Percentiles rank a stretch among this genome's conserved stretches.
phyloP scores from a whole-genome alignment of 2,329 filamentous ascomycete species.

The Rhinocladiella similis region DNA sequence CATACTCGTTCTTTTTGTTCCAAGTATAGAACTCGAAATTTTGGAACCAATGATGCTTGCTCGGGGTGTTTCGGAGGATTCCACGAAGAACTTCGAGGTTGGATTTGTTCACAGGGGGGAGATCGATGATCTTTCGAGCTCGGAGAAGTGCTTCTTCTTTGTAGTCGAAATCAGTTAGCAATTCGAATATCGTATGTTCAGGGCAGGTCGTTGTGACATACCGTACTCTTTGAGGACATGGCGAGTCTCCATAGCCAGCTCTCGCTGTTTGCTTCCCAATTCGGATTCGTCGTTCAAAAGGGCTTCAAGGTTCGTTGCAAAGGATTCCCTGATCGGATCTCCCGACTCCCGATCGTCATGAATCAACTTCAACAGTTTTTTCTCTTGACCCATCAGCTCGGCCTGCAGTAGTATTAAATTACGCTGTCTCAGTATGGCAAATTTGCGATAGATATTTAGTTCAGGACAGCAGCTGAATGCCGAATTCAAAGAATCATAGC shows the following conservation, averaged over 20 bases:
- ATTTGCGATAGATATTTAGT: slow-evolving; percentile 17
- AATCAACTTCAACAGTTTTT: background rate
- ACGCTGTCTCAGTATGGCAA: slow-evolving; percentile 9
- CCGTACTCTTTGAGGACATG: background rate
- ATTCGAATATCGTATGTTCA: background rate
- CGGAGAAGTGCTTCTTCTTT: background rate
- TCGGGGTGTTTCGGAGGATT: background rate
- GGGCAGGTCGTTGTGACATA: background rate
- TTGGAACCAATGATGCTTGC: no score
- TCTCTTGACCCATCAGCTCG: slow-evolving; percentile 8
- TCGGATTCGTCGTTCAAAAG: background rate
- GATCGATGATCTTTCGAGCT: background rate
- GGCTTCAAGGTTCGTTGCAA: background rate
- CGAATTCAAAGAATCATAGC: background rate
- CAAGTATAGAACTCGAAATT: background rate
- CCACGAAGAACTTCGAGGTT: slow-evolving; percentile 1
- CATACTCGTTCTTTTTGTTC: slow-evolving; percentile 3
- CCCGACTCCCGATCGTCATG: background rate
- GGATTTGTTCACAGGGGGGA: slow-evolving; percentile 5
- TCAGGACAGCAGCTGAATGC: background rate
- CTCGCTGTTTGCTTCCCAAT: background rate
- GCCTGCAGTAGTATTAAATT: slow-evolving; percentile 18
- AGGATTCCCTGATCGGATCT: background rate
- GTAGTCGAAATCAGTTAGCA: background rate
- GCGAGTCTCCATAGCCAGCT: background rate